These are phyloP conservation scores for Ephemerocybe angulata DNA, from an alignment of 768 basidiomycete species.

Conservation along the genomic window DNA sequence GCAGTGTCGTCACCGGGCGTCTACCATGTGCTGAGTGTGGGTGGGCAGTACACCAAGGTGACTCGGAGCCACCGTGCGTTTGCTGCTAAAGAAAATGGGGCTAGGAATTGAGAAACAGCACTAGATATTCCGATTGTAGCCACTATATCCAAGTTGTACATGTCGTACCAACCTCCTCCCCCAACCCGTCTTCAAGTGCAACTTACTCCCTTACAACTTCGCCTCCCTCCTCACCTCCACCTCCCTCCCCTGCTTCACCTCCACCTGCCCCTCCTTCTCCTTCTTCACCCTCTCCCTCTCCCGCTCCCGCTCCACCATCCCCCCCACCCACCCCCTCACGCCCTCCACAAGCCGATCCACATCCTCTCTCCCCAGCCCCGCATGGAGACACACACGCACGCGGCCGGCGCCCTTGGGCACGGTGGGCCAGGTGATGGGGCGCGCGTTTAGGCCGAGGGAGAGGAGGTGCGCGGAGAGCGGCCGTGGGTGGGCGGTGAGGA, in stretches of 20 bases:
- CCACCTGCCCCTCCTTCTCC: background rate
- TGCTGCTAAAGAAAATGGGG: no score
- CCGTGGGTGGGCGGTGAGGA: slow-evolving; percentile 74
- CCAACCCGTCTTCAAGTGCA: no score
- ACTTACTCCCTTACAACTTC: no score
- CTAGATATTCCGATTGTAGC: no score
- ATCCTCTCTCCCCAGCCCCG: slow-evolving; percentile 64
- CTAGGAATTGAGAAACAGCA: no score
- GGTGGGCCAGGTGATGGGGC: slow-evolving; percentile 83
- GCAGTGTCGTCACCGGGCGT: no score
- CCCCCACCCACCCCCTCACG: slow-evolving; percentile 47
- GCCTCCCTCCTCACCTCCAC: background rate
- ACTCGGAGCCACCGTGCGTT: no score
- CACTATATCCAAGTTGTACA: no score
- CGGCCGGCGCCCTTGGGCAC: slow-evolving; percentile 85
- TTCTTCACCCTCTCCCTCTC: slow-evolving; percentile 1
- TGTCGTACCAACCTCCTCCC: no score
- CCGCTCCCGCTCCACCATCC: slow-evolving; percentile 25
- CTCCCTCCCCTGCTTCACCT: background rate
- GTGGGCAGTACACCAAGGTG: no score
- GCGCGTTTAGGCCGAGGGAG: slow-evolving; percentile 55
- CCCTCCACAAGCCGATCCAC: slow-evolving; percentile 54
- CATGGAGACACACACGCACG: slow-evolving; percentile 85
- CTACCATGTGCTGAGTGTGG: no score
- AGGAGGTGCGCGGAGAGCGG: slow-evolving; percentile 68